phyloP scores from a whole-genome alignment of 1,284 basidiomycete genomes.

The Paramarasmius palmivorus region DNA sequence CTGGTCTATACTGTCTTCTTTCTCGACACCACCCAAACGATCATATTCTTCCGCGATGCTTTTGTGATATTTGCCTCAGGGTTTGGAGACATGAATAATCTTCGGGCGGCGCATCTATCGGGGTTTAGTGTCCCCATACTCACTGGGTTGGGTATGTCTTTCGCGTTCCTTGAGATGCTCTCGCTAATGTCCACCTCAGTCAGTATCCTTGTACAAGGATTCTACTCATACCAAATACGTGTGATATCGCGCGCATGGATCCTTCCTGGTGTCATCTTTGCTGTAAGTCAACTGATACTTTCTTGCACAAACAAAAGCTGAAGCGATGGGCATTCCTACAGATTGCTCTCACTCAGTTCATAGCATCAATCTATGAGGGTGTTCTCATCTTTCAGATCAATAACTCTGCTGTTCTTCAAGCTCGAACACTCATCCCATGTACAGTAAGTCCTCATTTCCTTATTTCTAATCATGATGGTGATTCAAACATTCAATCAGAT shows the following conservation, averaged over 20 bases:
- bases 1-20: slow-evolving; percentile 12
- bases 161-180: not conserved
- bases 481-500: slow-evolving; percentile 6
- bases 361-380: slow-evolving; percentile 4
- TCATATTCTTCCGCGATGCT: slow-evolving; percentile 7
- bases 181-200: not conserved
- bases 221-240: slow-evolving; percentile 10
- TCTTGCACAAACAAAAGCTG: not conserved
- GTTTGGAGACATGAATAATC: slow-evolving; percentile 7
- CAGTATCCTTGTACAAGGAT: slow-evolving; percentile 7
- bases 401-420: slow-evolving; percentile 9
- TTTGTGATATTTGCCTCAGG: slow-evolving; percentile 7
- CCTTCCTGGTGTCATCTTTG: not conserved
- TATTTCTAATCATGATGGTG: not conserved
- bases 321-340: not conserved
- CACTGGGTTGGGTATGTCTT: slow-evolving; percentile 7
- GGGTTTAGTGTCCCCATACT: slow-evolving; percentile 10
- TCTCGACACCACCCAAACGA: slow-evolving; percentile 8
- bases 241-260: slow-evolving; percentile 6
- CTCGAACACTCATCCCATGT: slow-evolving; percentile 5
- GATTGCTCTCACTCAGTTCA: slow-evolving; percentile 7
- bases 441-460: not conserved
- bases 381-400: slow-evolving; percentile 3
- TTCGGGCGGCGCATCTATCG: slow-evolving; percentile 4
- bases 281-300: slow-evolving; percentile 1